phyloP scores from a whole-genome alignment of 805 yeast species.

The Tanozyma kutaoensis region DNA sequence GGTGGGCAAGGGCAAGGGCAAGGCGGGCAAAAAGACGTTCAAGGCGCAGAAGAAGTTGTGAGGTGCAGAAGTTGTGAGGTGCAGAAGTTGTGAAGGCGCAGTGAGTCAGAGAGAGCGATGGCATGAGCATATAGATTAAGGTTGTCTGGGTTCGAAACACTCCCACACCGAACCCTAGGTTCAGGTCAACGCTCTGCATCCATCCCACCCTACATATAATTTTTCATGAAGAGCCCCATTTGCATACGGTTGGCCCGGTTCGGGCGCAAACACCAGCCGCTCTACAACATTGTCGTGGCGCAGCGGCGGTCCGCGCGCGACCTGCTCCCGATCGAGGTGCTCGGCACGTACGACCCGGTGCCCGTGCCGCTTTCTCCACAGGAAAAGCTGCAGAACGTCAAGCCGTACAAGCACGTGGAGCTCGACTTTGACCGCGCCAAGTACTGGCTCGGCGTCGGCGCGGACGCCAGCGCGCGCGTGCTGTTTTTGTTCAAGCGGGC shows the following conservation, averaged over 20 bases:
- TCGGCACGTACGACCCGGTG: conserved; percentile 85
- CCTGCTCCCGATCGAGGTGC: conserved; percentile 81
- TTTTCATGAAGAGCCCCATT: conserved; percentile 25
- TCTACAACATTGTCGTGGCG: conserved; percentile 86
- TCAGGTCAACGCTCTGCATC: no score
- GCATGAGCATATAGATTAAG: no score
- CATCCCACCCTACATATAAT: no score
- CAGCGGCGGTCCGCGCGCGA: conserved; percentile 68
- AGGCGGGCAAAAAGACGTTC: no score
- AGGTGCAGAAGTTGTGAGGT: no score
- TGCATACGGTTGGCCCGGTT: conserved; percentile 86
- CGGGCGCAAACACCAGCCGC: conserved; percentile 80
- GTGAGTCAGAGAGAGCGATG: no score
- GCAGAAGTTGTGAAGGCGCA: no score
- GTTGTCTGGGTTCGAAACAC: no score
- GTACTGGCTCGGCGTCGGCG: conserved; percentile 97
- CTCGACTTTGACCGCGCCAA: conserved; percentile 82
- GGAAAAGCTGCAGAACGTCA: conserved; percentile 41
- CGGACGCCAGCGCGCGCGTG: conserved; percentile 82
- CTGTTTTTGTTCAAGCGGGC: conserved; percentile 64
- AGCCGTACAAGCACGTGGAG: conserved; percentile 65
- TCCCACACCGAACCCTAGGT: no score
- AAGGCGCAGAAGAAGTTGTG: no score
- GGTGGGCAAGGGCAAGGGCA: no score
- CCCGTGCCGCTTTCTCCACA: conserved; percentile 56